Evolutionary conservation across 108 stramenopile genomes (phyloP).

Genomic region (Cylindrotheca fusiformis): DNA sequence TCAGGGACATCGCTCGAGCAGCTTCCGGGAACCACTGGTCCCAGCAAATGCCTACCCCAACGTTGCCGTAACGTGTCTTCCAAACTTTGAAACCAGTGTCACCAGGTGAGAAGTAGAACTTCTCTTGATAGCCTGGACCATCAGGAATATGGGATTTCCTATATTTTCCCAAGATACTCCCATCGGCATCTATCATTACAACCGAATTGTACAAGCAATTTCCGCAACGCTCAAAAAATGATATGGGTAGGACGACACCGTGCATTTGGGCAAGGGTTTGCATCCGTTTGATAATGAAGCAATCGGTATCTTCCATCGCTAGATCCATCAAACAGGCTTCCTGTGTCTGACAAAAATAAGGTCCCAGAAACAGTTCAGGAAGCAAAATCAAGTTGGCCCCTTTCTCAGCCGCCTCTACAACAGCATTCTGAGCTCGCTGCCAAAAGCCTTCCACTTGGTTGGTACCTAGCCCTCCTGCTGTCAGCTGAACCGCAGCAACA

Average conservation of each 20-base stretch:
- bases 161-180: conserved; percentile 51
- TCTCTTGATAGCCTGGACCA: conserved; percentile 83
- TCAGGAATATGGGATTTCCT: conserved; percentile 76
- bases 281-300: conserved; percentile 33
- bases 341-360: conserved; percentile 65
- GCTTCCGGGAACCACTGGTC: conserved; percentile 90
- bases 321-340: conserved; percentile 31
- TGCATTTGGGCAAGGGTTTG: conserved; percentile 32
- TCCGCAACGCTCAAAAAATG: conserved; percentile 43
- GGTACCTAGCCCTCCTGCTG: conserved; percentile 17
- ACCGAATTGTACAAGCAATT: conserved; percentile 53
- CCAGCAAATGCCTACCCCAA: conserved; percentile 86
- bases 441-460: conserved; percentile 30
- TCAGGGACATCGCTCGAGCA: conserved; percentile 63
- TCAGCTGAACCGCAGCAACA: conserved; percentile 46
- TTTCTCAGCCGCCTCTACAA: conserved; percentile 23
- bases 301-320: conserved; percentile 30
- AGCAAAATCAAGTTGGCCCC: conserved; percentile 45
- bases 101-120: conserved; percentile 82
- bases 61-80: conserved; percentile 40
- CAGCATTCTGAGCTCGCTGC: conserved; percentile 26
- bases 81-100: conserved; percentile 78
- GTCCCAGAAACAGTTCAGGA: conserved; percentile 50
- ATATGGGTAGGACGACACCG: conserved; percentile 54
- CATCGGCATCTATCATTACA: conserved; percentile 71